Conservation (phyloP, 805 yeast species). For the Saccharomycopsis capsularis region DNA sequence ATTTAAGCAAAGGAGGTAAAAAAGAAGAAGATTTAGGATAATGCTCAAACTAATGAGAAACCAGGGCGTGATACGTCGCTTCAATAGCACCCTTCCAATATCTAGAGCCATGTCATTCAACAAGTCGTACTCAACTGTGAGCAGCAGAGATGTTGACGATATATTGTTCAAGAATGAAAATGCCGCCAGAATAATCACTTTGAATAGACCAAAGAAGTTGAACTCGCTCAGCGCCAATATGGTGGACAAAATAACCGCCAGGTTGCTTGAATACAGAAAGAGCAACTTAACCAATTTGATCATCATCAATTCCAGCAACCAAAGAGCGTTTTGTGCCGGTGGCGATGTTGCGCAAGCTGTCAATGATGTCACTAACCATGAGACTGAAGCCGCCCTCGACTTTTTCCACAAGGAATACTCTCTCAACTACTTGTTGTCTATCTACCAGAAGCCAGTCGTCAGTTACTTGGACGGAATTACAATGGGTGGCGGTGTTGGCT, state of each 20-base stretch:
- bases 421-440: slow-evolving; percentile 68
- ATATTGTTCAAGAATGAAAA: slow-evolving; percentile 44
- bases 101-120: neutral
- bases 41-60: neutral
- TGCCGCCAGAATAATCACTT: slow-evolving; percentile 62
- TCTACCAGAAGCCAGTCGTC: slow-evolving; percentile 79
- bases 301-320: slow-evolving; percentile 55
- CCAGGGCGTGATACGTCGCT: neutral
- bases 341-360: slow-evolving; percentile 90
- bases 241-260: slow-evolving; percentile 65
- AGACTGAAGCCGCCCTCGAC: slow-evolving; percentile 43
- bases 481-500: slow-evolving; percentile 98
- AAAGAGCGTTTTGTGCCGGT: slow-evolving; percentile 83
- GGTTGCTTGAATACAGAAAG: slow-evolving; percentile 70
- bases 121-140: neutral
- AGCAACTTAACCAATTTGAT: slow-evolving; percentile 48
- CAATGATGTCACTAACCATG: slow-evolving; percentile 41
- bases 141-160: slow-evolving; percentile 1
- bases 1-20: too few species aligned
- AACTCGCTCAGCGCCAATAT: slow-evolving; percentile 77
- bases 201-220: slow-evolving; percentile 76
- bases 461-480: slow-evolving; percentile 85
- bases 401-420: slow-evolving; percentile 79
- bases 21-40: too few species aligned
- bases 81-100: too few species aligned